These are phyloP conservation scores for Diospyros lotus DNA, from an alignment of 148 eudicot genomes.

Conservation along the genomic window DNA sequence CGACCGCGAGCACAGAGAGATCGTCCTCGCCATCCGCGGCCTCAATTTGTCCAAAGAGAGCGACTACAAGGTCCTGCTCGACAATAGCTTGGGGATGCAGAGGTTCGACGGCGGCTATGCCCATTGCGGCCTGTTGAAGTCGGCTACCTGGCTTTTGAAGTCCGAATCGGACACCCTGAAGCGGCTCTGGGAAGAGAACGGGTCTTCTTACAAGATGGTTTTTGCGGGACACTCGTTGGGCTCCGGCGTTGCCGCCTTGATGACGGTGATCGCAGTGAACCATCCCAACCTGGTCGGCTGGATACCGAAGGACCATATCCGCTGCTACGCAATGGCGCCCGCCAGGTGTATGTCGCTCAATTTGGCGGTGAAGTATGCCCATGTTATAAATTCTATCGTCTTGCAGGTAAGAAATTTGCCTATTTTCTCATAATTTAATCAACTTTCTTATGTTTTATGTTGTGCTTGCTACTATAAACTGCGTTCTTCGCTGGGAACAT, in stretches of 20 bases:
- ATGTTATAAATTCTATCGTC: constrained; percentile 73
- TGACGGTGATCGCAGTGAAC: constrained; percentile 22
- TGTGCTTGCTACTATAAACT: too few species aligned
- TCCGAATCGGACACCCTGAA: constrained; percentile 56
- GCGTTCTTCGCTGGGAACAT: too few species aligned
- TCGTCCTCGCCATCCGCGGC: constrained; percentile 71
- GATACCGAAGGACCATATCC: constrained; percentile 48
- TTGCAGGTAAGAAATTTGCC: constrained; percentile 56
- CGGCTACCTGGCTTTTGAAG: constrained; percentile 73
- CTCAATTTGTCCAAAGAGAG: constrained; percentile 61
- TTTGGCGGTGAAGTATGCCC: constrained; percentile 92
- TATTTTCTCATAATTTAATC: neutral
- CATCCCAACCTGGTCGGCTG: constrained; percentile 64
- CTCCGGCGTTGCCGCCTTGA: constrained; percentile 19
- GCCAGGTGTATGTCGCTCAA: constrained; percentile 94
- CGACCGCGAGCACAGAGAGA: constrained; percentile 55
- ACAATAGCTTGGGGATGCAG: constrained; percentile 73
- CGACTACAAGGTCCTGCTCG: constrained; percentile 65
- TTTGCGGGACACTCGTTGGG: constrained; percentile 26
- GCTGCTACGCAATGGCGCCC: constrained; percentile 77
- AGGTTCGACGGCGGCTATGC: constrained; percentile 93
- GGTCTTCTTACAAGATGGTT: constrained; percentile 51
- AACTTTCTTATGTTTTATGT: neutral
- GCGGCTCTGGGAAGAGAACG: constrained; percentile 65
- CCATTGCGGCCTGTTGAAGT: constrained; percentile 72